These are phyloP conservation scores for Colletotrichum agaves DNA, from an alignment of 2,329 filamentous ascomycete genomes.

Conservation along the genomic window DNA sequence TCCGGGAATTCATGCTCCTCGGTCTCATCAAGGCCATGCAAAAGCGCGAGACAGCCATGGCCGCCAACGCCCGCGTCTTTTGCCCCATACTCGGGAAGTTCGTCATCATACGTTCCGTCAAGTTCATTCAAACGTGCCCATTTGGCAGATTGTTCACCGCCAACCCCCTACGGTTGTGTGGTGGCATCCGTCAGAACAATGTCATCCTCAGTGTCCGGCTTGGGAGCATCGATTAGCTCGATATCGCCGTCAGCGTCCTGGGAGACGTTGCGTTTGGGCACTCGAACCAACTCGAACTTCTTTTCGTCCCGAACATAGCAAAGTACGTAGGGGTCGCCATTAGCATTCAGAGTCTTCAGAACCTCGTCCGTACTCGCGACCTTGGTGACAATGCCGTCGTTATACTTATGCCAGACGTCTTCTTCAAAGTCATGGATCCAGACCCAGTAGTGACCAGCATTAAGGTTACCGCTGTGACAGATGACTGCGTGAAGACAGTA, in stretches of 20 bases:
- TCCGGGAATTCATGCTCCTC: too few relatives aligned
- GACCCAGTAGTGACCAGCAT: constrained; percentile 93
- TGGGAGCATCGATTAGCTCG: constrained; percentile 4
- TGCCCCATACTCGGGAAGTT: too few relatives aligned
- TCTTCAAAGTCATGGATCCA: constrained; percentile 89
- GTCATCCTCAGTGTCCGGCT: neutral
- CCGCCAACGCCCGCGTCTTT: too few relatives aligned
- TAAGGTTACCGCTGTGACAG: constrained; percentile 81
- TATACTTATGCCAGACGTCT: constrained; percentile 91
- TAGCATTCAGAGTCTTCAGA: constrained; percentile 72
- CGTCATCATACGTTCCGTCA: too few relatives aligned
- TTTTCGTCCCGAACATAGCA: constrained; percentile 81
- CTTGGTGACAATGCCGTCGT: constrained; percentile 84
- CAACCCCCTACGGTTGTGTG: neutral
- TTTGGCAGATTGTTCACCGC: neutral
- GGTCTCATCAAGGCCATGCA: too few relatives aligned
- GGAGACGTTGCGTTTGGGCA: constrained; percentile 45
- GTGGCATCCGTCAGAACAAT: neutral
- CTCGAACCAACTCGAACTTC: constrained; percentile 64
- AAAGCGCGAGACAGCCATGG: too few relatives aligned
- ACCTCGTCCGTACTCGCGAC: constrained; percentile 74
- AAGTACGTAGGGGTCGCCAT: constrained; percentile 83
- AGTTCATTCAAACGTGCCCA: too few relatives aligned
- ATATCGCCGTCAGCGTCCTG: constrained; percentile 29
- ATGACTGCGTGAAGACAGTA: constrained; percentile 94